Base-by-base conservation (phyloP, 225 moss, liverwort and hornwort genomes). In the Pseudoscleropodium purum region DNA sequence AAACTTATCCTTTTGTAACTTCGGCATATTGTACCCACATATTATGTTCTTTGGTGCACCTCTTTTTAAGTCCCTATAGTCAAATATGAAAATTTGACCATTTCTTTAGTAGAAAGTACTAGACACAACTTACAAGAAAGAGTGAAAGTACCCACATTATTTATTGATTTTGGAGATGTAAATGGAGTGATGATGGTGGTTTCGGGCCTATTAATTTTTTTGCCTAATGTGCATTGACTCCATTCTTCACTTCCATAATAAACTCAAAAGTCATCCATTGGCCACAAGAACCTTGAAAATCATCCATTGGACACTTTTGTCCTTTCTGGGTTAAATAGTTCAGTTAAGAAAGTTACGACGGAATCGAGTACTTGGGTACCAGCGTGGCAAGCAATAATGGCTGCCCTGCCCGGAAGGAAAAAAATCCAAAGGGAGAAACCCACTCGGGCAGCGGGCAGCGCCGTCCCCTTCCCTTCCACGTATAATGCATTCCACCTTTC, bases 121-220 rank as follows among this genome's bases (percentile, higher is more conserved):
- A 61, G 11, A 8, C 7, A 11, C 57, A 47, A 56, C n/a, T n/a
- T n/a, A 57, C 8, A 57, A 8, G 2, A 19, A 57, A 57, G 8
- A 20, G 20, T 57, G 20, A 8, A 18, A 56, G 18, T 18, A 56
- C 3, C 18, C 5, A 56, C 56, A 18, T 56, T 7, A 41, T 6
- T 24, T 15, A 43, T 29, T 16, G 9, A 27, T 43, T 72, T 73
- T 43, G 17, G 18, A 74, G 4, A 45, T 29, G 18, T 29, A 29
- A 3, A 17, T 0, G 18, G 0, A 73, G 2, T 45, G 24, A 14
- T 70, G 70, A n/a, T 68, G n/a, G 13, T 2, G 4, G 1, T 39
- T 70, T n/a, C 2, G 1, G 4, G 4, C 33, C 7, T 14, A 25
- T 26, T 4, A 4, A 2, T 14, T 6, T 39, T 37, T 20, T 37